Conservation (phyloP, 1,284 basidiomycete species). For the Tetrapyrgos nigripes region DNA sequence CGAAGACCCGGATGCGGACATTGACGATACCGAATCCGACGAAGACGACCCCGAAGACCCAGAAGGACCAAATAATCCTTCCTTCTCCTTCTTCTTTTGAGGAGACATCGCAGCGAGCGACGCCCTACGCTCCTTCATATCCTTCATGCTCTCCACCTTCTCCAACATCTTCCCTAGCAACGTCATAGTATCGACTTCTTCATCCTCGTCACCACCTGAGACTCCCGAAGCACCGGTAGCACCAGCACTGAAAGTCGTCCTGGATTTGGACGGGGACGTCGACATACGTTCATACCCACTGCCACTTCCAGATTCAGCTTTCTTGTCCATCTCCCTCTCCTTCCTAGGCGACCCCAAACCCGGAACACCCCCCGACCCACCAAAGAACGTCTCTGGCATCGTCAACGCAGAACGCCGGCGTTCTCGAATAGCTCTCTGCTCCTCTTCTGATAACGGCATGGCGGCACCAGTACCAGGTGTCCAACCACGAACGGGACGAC, state of each 20-base stretch:
- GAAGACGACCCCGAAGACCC: too few species aligned
- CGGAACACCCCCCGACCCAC: constrained; percentile 13
- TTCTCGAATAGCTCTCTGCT: constrained; percentile 13
- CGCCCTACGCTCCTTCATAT: constrained; percentile 48
- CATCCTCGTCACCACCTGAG: constrained; percentile 34
- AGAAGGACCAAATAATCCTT: too few species aligned
- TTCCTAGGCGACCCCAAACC: constrained; percentile 6
- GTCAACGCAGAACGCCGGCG: constrained; percentile 15
- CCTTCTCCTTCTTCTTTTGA: constrained; percentile 16
- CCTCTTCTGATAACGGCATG: constrained; percentile 8
- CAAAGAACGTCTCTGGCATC: constrained; percentile 11
- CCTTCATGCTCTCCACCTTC: constrained; percentile 65
- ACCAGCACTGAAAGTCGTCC: constrained; percentile 17
- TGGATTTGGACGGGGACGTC: constrained; percentile 31
- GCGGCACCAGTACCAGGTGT: neutral
- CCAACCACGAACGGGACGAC: constrained; percentile 13
- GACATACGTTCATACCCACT: neutral
- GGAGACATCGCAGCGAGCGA: constrained; percentile 29
- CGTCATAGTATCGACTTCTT: constrained; percentile 53
- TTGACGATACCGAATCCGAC: too few species aligned
- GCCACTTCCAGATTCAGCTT: neutral
- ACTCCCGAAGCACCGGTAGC: too few species aligned
- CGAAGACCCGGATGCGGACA: too few species aligned
- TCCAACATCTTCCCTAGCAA: constrained; percentile 67
- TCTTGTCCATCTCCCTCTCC: neutral